phyloP scores from a whole-genome alignment of 345 rosid genomes.

The Boechera stricta region DNA sequence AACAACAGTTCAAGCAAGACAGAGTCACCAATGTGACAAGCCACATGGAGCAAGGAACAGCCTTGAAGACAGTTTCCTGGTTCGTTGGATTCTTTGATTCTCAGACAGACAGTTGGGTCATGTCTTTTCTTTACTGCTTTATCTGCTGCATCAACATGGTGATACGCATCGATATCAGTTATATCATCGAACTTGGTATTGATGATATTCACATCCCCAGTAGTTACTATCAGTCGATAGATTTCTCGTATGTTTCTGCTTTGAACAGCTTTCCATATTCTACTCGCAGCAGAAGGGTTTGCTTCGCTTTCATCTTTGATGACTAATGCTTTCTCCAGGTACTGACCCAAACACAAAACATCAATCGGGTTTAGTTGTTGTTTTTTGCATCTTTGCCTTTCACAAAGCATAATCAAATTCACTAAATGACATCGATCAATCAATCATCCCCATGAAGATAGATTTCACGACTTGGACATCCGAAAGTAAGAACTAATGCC shows the following conservation, averaged over 20 bases:
- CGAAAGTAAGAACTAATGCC: background rate
- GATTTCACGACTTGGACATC: constrained; percentile 9
- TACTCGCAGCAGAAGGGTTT: constrained; percentile 41
- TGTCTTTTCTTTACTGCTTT: constrained; percentile 45
- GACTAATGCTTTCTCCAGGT: constrained; percentile 73
- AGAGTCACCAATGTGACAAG: constrained; percentile 61
- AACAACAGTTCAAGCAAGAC: constrained; percentile 84
- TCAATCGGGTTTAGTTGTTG: constrained; percentile 22
- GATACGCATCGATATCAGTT: constrained; percentile 47
- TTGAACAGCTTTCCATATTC: constrained; percentile 86
- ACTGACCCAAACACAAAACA: constrained; percentile 49
- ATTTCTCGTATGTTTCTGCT: constrained; percentile 67
- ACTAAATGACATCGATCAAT: constrained; percentile 1
- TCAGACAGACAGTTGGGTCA: constrained; percentile 66
- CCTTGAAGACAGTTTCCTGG: constrained; percentile 81
- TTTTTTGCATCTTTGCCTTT: background rate
- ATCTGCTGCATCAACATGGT: constrained; percentile 48
- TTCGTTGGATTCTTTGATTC: constrained; percentile 61
- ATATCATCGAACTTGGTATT: constrained; percentile 69
- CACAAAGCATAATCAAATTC: background rate
- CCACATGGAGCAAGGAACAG: constrained; percentile 83
- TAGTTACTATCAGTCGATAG: constrained; percentile 65
- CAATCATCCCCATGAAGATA: constrained; percentile 4
- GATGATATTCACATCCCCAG: constrained; percentile 53
- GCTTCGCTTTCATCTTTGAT: constrained; percentile 49